Conservation (phyloP, 208 protist genomes). For the Trypanosoma caninum region DNA sequence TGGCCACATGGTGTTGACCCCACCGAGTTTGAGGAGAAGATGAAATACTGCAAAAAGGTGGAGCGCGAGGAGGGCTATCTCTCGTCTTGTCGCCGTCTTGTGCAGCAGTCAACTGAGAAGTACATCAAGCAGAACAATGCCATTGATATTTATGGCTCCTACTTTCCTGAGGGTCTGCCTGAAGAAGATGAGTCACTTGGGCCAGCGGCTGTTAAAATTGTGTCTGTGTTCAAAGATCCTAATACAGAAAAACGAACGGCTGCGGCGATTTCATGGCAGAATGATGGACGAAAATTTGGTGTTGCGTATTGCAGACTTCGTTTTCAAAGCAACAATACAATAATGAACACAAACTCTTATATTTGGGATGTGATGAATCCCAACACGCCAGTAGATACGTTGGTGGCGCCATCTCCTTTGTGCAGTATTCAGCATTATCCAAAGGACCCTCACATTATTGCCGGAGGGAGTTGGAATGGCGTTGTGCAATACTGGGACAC, state of each 20-base stretch:
- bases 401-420: slow-evolving; percentile 92
- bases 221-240: slow-evolving; percentile 94
- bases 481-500: slow-evolving; percentile 96
- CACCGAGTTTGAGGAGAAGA: slow-evolving; percentile 94
- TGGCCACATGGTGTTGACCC: slow-evolving; percentile 97
- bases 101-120: slow-evolving; percentile 85
- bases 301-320: slow-evolving; percentile 93
- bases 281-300: slow-evolving; percentile 91
- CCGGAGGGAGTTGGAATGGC: slow-evolving; percentile 97
- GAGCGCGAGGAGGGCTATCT: slow-evolving; percentile 95
- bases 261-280: slow-evolving; percentile 93
- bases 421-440: slow-evolving; percentile 95
- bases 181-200: slow-evolving; percentile 81
- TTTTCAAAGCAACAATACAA: slow-evolving; percentile 92
- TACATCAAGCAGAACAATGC: slow-evolving; percentile 96
- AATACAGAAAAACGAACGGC: slow-evolving; percentile 87
- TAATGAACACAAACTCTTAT: slow-evolving; percentile 93
- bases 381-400: slow-evolving; percentile 92
- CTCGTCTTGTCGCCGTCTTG: slow-evolving; percentile 82
- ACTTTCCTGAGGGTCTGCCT: slow-evolving; percentile 86
- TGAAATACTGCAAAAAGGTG: slow-evolving; percentile 96
- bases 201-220: slow-evolving; percentile 88
- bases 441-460: slow-evolving; percentile 95
- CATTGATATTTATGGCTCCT: slow-evolving; percentile 97
- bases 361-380: slow-evolving; percentile 97